phyloP scores from a whole-genome alignment of 768 basidiomycete species.

The Pisolithus sp. region DNA sequence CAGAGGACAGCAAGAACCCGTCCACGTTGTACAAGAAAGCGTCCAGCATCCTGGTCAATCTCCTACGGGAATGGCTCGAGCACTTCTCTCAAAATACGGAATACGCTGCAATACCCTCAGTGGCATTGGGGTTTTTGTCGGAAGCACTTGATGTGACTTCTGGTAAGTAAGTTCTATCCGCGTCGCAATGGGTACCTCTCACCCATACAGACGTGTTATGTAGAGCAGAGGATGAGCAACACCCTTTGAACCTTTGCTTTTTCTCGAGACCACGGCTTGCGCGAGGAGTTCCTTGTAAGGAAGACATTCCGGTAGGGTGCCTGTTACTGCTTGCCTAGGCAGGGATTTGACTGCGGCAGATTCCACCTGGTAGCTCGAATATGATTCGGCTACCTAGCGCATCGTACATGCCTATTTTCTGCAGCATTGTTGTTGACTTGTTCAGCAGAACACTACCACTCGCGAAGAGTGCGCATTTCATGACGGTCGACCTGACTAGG shows the following conservation, averaged over 20 bases:
- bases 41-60: conserved; percentile 34
- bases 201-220: conserved; percentile 30
- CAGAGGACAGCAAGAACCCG: conserved; percentile 41
- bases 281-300: conserved; percentile 24
- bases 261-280: conserved; percentile 35
- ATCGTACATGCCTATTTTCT: conserved; percentile 40
- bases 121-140: conserved; percentile 17
- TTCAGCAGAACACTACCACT: conserved; percentile 37
- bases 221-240: conserved; percentile 25
- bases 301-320: conserved; percentile 28
- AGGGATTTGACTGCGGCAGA: conserved; percentile 21
- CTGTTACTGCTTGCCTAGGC: neutral
- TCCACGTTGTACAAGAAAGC: conserved; percentile 42
- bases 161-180: conserved; percentile 1
- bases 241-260: conserved; percentile 34
- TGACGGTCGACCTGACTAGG: conserved; percentile 43
- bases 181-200: conserved; percentile 1
- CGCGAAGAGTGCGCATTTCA: conserved; percentile 40
- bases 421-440: conserved; percentile 41
- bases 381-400: conserved; percentile 33
- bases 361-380: conserved; percentile 28
- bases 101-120: conserved; percentile 8
- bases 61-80: conserved; percentile 35
- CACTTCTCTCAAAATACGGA: conserved; percentile 16
- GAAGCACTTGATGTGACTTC: conserved; percentile 12